Evolutionary conservation across 1,284 basidiomycete genomes (phyloP), one percentile per base, ranked within the genome.

Genomic region (Trichosporon sp.): DNA sequence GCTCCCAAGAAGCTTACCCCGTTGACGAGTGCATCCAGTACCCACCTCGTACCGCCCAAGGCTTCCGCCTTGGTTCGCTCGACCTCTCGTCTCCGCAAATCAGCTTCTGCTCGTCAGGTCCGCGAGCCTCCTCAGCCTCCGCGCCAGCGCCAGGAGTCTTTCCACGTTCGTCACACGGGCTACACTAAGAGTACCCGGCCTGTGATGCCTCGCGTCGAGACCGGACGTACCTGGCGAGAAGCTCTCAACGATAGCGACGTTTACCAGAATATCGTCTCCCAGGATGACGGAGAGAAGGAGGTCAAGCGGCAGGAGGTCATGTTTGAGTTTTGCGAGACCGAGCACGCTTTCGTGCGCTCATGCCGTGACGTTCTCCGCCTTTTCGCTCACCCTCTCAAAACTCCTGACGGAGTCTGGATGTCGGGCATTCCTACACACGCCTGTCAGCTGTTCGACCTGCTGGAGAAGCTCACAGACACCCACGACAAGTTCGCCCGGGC

Each of bases 401-500:
- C 79, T 0, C 86, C 88, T 1, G 87, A 89, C 75, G 88, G 91
- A 68, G 89, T 85, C 1, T 96, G 93, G 92, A 90, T 96, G 51
- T 84, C 88, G 2, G 93, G 93, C 2, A 83, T 96, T 19, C 92
- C 93, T 0, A 74, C 84, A 0, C 87, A 89, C 38, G 86, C 93
- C 7, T 87, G 89, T 4, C 87, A 89, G 16, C 85, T 94, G 35
- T 90, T 96, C 73, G 92, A 94, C 80, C 92, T 91, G 89, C 85
- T 95, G 65, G 92, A 94, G 76, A 91, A 92, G 74, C 92, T 96
- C 72, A 85, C 90, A 12, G 89, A 90, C 71, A 84, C 94, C 0
- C 94, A 96, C 75, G 83, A 85, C 1, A 87, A 90, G 71, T 85
- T 95, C 31, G 85, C 87, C 4, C 84, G 86, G 0, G 83, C 87